These are phyloP conservation scores for Metschnikowia gruessii DNA, from an alignment of 805 yeast species.

Conservation along the genomic window DNA sequence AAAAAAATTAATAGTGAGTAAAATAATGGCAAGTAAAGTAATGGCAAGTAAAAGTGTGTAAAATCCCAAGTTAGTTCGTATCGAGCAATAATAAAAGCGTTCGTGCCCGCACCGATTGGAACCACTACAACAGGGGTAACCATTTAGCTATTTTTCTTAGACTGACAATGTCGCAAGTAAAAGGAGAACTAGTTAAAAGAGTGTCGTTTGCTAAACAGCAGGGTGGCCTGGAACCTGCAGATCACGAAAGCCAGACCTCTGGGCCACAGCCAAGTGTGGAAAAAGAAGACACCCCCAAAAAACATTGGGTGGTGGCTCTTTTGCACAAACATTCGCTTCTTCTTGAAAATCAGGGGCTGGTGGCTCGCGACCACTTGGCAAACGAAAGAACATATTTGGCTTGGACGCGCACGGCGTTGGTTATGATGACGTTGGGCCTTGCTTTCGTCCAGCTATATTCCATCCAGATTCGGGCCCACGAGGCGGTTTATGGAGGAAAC, in stretches of 20 bases:
- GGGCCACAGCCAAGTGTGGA: neutral
- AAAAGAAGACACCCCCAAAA: neutral
- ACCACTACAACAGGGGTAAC: too few relatives aligned
- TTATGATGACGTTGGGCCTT: conserved; percentile 56
- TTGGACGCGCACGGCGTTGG: conserved; percentile 60
- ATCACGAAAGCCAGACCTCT: neutral
- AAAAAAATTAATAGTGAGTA: too few relatives aligned
- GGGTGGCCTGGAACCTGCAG: too few relatives aligned
- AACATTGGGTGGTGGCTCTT: neutral
- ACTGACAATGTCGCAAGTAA: too few relatives aligned
- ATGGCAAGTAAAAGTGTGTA: too few relatives aligned
- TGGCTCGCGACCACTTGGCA: conserved; percentile 49
- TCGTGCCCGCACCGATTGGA: too few relatives aligned
- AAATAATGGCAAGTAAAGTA: too few relatives aligned
- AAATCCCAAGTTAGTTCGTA: too few relatives aligned
- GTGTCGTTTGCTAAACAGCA: too few relatives aligned
- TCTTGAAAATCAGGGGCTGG: conserved; percentile 31
- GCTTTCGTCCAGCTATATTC: conserved; percentile 59
- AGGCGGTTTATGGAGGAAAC: conserved; percentile 5
- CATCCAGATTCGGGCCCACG: conserved; percentile 26
- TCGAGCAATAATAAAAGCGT: too few relatives aligned
- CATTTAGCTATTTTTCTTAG: too few relatives aligned
- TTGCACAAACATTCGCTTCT: conserved; percentile 7
- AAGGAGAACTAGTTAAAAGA: too few relatives aligned
- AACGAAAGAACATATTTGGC: conserved; percentile 64